Base-by-base conservation (phyloP, 371 early-diverging fungal species). In the Mortierella sp. region DNA sequence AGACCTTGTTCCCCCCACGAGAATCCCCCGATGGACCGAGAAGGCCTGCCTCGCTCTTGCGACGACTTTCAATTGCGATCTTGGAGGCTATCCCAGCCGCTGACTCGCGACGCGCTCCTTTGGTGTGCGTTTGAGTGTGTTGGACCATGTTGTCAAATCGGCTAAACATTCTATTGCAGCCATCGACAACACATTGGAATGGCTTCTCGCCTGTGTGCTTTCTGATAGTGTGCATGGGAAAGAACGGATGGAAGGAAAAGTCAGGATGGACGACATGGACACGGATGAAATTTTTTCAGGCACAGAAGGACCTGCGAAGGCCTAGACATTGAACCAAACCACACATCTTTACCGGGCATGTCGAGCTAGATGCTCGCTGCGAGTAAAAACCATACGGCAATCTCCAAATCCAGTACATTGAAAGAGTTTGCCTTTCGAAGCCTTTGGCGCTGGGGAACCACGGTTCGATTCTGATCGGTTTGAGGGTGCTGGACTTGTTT, bases 141-240 rank as follows among this genome's bases (percentile, higher is more conserved):
- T 86, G 86, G 80, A 86, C 84, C 86, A 86, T 86, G 64, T 86
- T 86, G 63, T 86, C 86, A 57, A 83, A 84, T 0, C 86, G 83
- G 57, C 86, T 86, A 30, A 86, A 86, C 72, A 76, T 83, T 58
- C 86, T 73, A 48, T 71, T 81, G 52, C 86, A 86, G 28, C 84
- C 86, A 21, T 82, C 81, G 14, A 86, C 83, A 27, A 84, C 76
- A 63, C 86, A 86, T 64, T 80, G 79, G 71, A 82, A 86, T 45
- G 86, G 86, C 67, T 86, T 86, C 74, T 86, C 86, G 50, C 86
- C 86, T 21, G 86, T 86, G 45, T 86, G 86, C 54, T 86, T 86
- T 43, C 85, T 71, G 24, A 21, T 16, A 52, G 23, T 30, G 45
- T 38, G 23, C 12, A 38, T 10, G n/a, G 23, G 26, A 23, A 13